Conservation (phyloP, 495 filamentous ascomycete genomes). For the Talaromyces thailandensis region DNA sequence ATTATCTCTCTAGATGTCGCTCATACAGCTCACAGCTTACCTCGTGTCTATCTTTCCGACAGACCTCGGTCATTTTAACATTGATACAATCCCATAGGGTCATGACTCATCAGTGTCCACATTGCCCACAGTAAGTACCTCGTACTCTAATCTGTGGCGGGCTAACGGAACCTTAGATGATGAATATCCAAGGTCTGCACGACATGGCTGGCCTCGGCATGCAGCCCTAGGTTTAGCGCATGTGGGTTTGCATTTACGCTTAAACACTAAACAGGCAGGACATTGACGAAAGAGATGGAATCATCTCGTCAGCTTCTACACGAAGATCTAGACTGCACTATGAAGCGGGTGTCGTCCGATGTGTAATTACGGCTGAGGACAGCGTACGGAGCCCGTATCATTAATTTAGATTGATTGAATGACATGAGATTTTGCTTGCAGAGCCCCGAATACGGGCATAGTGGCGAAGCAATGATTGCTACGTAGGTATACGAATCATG, state of each 20-base stretch:
- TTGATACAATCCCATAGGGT: background rate
- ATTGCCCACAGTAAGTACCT: background rate
- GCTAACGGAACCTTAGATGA: background rate
- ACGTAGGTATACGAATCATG: background rate
- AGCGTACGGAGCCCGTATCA: background rate
- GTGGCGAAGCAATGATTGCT: background rate
- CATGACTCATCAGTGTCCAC: background rate
- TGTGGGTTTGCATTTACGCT: background rate
- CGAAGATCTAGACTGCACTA: background rate
- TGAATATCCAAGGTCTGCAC: background rate
- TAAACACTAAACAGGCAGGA: background rate
- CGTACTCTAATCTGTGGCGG: background rate
- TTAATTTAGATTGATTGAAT: background rate
- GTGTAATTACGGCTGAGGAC: background rate
- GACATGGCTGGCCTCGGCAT: background rate
- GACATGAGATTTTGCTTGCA: background rate
- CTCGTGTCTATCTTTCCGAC: background rate
- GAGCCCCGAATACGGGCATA: background rate
- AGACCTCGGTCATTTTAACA: background rate
- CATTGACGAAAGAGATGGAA: background rate
- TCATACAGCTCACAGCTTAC: background rate
- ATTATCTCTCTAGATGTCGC: background rate
- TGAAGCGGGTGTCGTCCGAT: no score
- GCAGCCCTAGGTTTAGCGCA: background rate
- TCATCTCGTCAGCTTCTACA: background rate